phyloP scores from a whole-genome alignment of 2,329 filamentous ascomycete genomes.

The Ilyonectria destructans region DNA sequence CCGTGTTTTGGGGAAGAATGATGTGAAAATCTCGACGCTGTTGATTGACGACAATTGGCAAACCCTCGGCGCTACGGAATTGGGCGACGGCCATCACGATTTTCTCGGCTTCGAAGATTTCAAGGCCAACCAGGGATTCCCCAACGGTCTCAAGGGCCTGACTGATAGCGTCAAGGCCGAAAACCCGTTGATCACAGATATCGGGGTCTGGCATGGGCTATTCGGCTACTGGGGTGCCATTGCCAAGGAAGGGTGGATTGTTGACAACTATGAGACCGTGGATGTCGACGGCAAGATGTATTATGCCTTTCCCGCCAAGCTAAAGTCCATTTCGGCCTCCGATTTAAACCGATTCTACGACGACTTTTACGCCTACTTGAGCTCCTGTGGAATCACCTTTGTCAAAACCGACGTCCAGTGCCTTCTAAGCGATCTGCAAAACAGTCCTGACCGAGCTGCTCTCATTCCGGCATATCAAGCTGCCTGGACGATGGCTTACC shows the following conservation, averaged over 20 bases:
- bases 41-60: conserved; percentile 98
- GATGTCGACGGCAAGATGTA: conserved; percentile 63
- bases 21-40: conserved; percentile 82
- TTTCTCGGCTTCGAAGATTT: conserved; percentile 80
- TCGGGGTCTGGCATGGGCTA: conserved; percentile 92
- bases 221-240: conserved; percentile 90
- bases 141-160: conserved; percentile 79
- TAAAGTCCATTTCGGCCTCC: conserved; percentile 75
- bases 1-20: conserved; percentile 76
- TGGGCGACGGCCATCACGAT: conserved; percentile 57
- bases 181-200: conserved; percentile 80
- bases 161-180: conserved; percentile 77
- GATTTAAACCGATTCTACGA: conserved; percentile 83
- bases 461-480: conserved; percentile 83
- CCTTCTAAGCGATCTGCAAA: conserved; percentile 80
- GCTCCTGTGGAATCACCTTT: conserved; percentile 78
- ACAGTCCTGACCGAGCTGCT: conserved; percentile 76
- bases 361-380: conserved; percentile 88
- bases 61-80: conserved; percentile 68
- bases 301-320: conserved; percentile 8
- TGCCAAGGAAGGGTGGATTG: conserved; percentile 78
- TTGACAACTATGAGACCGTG: conserved; percentile 79
- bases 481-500: conserved; percentile 82
- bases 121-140: conserved; percentile 86
- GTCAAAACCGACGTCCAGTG: conserved; percentile 93